A percentile compares a stretch with the other conserved stretches of the same genome.
Conservation (phyloP, 2,329 filamentous ascomycete species). For the Paradendryphiella salina region DNA sequence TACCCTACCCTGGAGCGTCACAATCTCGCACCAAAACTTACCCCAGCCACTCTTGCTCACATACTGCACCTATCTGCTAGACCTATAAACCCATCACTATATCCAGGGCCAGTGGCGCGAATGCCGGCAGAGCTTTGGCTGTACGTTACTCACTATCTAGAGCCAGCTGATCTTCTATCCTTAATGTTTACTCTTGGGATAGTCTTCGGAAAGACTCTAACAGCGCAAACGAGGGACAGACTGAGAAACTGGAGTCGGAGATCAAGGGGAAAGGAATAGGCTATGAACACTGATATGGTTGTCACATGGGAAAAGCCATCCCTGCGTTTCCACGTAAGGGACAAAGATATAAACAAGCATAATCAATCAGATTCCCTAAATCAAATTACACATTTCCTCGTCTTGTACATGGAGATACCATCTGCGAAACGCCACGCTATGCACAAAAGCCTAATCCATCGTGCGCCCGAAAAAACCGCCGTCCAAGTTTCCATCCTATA, state of each 20-base stretch:
- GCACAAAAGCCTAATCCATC: conserved; percentile 8
- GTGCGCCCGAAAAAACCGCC: conserved; percentile 5
- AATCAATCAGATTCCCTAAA: background rate
- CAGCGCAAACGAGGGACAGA: conserved; percentile 15
- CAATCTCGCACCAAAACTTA: conserved; percentile 38
- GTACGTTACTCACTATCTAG: conserved; percentile 46
- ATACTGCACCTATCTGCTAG: conserved; percentile 21
- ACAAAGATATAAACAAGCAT: background rate
- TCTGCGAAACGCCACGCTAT: conserved; percentile 24
- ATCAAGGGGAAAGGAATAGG: conserved; percentile 3
- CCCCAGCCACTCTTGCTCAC: conserved; percentile 28
- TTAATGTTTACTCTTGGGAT: conserved; percentile 42
- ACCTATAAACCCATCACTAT: background rate
- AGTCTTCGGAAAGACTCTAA: conserved; percentile 22
- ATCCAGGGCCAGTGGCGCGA: conserved; percentile 6
- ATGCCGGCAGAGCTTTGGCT: conserved; percentile 50
- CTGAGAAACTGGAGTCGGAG: conserved; percentile 25
- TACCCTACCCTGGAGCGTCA: conserved; percentile 50
- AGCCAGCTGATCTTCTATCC: conserved; percentile 45
- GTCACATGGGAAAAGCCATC: too few relatives aligned
- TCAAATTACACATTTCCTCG: background rate
- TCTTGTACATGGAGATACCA: background rate
- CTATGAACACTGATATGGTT: background rate
- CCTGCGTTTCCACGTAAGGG: too few relatives aligned
- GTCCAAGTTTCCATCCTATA: background rate